Evolutionary conservation across 2,329 filamentous ascomycete species (phyloP), one percentile per base, ranked within the genome.

Genomic region (Orbilia javanica): DNA sequence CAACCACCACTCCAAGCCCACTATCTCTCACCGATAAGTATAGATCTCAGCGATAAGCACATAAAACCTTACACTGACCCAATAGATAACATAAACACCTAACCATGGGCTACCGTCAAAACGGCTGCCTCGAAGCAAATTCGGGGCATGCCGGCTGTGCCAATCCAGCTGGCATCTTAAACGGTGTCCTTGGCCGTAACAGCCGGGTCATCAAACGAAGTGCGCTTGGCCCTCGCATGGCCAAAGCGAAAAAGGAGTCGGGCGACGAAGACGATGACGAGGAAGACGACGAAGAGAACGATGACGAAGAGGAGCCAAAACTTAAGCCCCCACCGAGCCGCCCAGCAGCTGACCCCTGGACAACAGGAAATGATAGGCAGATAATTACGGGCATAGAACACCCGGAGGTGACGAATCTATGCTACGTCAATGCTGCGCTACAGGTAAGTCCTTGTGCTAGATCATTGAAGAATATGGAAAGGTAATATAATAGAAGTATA

Each of bases 371-470:
- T 6, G 15, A 22, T 1, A 64, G 72, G 25, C 72, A 76, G 55
- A 57, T 60, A 3, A 69, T 76, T 11, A 44, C 34, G 4, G 72
- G 72, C 15, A 69, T 69, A 5, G 44, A 36, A 25, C 53, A 64
- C 18, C 1, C 1, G 10, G 22, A 1, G 8, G 15, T 22, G 4
- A 4, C 6, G 2, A 57, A 65, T 20, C 42, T 68, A 8, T 76
- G 72, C 29, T 76, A 76, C n/a, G 25, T 69, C 13, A 69, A 69
- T 27, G 42, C 72, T 1, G 66, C 36, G 1, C 20, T 69, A 11
- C 66, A 69, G 27, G 66, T 62, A 15, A 50, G 65, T 68, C 34
- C 22, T 29, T 20, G n/a, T 18, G 27, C n/a, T 29, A 3, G 15
- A 22, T 46, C 8, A 18, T 13, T 11, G n/a, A 18, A 7, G 7